A percentile compares a stretch with the other conserved stretches of the same genome.
phyloP scores from a whole-genome alignment of 257 asterid genomes.

The Solanum virginianum region DNA sequence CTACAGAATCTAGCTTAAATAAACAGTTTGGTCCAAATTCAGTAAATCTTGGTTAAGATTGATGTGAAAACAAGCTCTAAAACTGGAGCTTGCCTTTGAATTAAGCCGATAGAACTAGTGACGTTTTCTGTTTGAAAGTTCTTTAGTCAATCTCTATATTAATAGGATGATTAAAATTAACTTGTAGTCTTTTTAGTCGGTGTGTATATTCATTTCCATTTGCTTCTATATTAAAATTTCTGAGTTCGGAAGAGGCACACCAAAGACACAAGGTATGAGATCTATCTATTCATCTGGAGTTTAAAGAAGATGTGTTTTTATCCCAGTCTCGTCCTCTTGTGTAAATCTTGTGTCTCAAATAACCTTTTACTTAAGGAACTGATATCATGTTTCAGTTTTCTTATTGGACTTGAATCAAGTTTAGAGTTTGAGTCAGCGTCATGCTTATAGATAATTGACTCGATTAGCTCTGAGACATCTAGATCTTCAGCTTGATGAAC shows the following conservation, averaged over 20 bases:
- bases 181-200: background rate
- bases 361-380: background rate
- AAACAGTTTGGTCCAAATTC: background rate
- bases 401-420: background rate
- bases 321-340: background rate
- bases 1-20: background rate
- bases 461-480: background rate
- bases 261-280: background rate
- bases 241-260: background rate
- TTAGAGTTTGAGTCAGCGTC: background rate
- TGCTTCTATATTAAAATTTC: background rate
- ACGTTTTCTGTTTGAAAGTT: background rate
- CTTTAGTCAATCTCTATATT: background rate
- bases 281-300: background rate
- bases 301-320: background rate
- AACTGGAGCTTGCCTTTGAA: background rate
- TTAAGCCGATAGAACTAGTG: background rate
- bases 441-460: background rate
- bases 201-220: background rate
- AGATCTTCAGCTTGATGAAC: background rate
- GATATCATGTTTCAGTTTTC: background rate
- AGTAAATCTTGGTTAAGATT: background rate
- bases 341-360: background rate
- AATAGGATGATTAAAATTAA: background rate
- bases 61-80: background rate